Conservation (phyloP, 2,329 filamentous ascomycete species). For the Penicillium freii region DNA sequence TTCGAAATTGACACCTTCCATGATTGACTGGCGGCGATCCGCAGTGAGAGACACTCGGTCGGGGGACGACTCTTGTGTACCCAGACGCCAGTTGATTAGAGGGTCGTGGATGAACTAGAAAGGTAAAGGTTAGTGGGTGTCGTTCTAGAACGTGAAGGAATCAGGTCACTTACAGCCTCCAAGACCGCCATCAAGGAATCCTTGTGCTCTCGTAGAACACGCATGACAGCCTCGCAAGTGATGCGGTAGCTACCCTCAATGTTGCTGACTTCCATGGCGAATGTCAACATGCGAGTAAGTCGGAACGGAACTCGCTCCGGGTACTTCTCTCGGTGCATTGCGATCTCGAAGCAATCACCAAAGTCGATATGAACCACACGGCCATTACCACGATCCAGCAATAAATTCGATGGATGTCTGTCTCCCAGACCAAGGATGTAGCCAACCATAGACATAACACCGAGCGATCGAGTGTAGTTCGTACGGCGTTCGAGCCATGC, state of each 20-base stretch:
- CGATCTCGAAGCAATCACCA: constrained; percentile 98
- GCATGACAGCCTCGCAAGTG: constrained; percentile 97
- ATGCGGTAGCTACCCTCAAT: constrained; percentile 98
- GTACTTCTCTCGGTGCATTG: constrained; percentile 99
- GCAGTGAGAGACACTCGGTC: constrained; percentile 59
- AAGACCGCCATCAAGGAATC: constrained; percentile 97
- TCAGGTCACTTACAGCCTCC: constrained; percentile 72
- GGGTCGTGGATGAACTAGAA: constrained; percentile 95
- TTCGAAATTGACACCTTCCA: constrained; percentile 49
- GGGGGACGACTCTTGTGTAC: constrained; percentile 60
- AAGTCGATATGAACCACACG: constrained; percentile 99
- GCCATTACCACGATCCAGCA: constrained; percentile 92
- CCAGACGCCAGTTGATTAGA: constrained; percentile 93
- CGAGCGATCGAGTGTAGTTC: constrained; percentile 96
- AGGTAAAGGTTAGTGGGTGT: constrained; percentile 21
- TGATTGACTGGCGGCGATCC: constrained; percentile 60
- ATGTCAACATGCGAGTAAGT: constrained; percentile 96
- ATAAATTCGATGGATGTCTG: constrained; percentile 94
- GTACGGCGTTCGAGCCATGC: constrained; percentile 96
- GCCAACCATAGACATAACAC: constrained; percentile 99
- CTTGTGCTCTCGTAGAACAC: constrained; percentile 93
- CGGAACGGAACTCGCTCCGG: constrained; percentile 97
- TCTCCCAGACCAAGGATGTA: constrained; percentile 97
- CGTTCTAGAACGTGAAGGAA: background rate
- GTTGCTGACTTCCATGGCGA: constrained; percentile 99